Evolutionary conservation across 1,284 basidiomycete genomes (phyloP).

Genomic region (Phellopilus nigrolimitatus): DNA sequence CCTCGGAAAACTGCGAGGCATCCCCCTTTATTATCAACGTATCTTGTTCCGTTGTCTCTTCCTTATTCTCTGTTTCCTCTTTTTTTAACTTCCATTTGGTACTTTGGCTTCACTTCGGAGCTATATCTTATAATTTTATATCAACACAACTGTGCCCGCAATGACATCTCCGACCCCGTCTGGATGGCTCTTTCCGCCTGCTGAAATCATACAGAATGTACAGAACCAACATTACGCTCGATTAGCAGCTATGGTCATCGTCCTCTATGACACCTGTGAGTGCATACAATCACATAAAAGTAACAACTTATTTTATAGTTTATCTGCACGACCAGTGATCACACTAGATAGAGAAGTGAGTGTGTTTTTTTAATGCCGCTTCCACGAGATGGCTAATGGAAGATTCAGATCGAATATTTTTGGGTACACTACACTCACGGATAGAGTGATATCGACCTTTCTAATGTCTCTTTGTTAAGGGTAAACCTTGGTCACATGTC

Average conservation of each 20-base stretch:
- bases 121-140: too few relatives aligned
- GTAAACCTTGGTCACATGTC: conserved; percentile 5
- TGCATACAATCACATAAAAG: background rate
- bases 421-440: conserved; percentile 1
- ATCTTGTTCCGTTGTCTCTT: too few relatives aligned
- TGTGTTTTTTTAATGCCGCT: background rate
- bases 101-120: too few relatives aligned
- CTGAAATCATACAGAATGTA: background rate
- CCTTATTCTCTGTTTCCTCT: too few relatives aligned
- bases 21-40: too few relatives aligned
- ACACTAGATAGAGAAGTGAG: conserved; percentile 9
- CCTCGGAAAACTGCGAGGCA: too few relatives aligned
- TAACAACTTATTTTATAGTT: background rate
- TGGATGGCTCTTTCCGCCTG: background rate
- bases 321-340: background rate
- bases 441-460: background rate
- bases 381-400: background rate
- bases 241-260: conserved; percentile 6
- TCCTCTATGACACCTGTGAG: conserved; percentile 1
- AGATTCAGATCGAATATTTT: background rate
- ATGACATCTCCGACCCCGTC: background rate
- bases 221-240: conserved; percentile 6
- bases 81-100: too few relatives aligned
- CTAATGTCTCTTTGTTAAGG: background rate
- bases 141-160: too few relatives aligned